Conservation (phyloP, 2,329 filamentous ascomycete genomes). For the Thelonectria rubi region DNA sequence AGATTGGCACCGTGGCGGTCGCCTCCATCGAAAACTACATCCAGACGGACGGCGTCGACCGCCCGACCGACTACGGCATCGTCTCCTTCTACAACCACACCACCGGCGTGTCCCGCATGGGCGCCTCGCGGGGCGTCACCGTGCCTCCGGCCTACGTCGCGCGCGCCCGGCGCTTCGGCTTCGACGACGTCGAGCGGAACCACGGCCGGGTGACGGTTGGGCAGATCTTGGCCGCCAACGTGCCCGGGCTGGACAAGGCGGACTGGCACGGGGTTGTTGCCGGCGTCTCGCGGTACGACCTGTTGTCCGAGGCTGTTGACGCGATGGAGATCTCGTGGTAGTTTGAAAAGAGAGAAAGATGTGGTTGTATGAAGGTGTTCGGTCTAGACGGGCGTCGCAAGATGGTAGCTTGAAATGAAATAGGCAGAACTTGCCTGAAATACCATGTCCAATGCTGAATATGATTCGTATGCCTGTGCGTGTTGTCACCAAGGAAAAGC, state of each 20-base stretch:
- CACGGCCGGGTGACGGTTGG: constrained; percentile 9
- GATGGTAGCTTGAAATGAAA: too few relatives aligned
- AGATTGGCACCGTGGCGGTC: constrained; percentile 2
- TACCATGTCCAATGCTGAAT: too few relatives aligned
- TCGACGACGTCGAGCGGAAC: neutral
- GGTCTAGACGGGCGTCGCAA: too few relatives aligned
- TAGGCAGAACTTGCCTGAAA: too few relatives aligned
- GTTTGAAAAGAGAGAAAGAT: neutral
- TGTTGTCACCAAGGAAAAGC: too few relatives aligned
- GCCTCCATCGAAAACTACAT: constrained; percentile 18
- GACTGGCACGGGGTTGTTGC: constrained; percentile 10
- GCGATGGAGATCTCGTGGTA: constrained; percentile 1
- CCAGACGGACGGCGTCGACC: neutral
- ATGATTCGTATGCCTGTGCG: too few relatives aligned
- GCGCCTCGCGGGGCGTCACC: constrained; percentile 1
- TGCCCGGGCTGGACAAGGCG: neutral
- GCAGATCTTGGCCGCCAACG: constrained; percentile 2
- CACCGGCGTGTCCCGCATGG: neutral
- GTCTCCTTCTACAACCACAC: constrained; percentile 7
- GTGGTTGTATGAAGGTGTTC: too few relatives aligned
- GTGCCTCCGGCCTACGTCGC: neutral
- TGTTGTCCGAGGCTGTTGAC: neutral
- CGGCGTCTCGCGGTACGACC: constrained; percentile 1
- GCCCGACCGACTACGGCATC: constrained; percentile 6
- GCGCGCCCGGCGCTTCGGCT: neutral